These are phyloP conservation scores for Aspergillus fumigatus DNA, from an alignment of 2,329 filamentous ascomycete species.

Conservation along the genomic window DNA sequence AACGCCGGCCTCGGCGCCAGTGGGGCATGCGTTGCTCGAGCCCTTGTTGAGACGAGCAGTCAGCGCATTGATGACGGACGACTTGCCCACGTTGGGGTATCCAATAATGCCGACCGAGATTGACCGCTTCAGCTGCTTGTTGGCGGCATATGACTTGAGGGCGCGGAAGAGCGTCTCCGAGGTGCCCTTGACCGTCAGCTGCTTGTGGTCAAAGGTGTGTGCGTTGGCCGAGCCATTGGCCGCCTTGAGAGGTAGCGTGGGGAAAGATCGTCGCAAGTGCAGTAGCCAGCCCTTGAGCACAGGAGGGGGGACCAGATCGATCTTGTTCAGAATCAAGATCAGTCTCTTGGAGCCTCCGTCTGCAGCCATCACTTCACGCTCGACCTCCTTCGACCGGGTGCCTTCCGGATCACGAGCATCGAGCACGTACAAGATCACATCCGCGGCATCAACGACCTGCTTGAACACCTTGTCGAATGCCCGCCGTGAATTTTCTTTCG, in stretches of 20 bases:
- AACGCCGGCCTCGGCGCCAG: slow-evolving; percentile 86
- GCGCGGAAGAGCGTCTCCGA: slow-evolving; percentile 81
- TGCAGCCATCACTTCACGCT: slow-evolving; percentile 86
- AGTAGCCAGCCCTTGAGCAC: slow-evolving; percentile 80
- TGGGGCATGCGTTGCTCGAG: slow-evolving; percentile 67
- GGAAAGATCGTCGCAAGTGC: slow-evolving; percentile 83
- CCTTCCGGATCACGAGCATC: slow-evolving; percentile 89
- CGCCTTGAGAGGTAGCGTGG: slow-evolving; percentile 82
- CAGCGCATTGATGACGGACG: slow-evolving; percentile 91
- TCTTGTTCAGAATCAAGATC: slow-evolving; percentile 92
- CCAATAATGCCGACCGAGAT: slow-evolving; percentile 91
- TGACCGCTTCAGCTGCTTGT: slow-evolving; percentile 79
- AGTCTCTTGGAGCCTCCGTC: slow-evolving; percentile 78
- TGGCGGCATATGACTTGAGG: slow-evolving; percentile 81
- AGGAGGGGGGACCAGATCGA: slow-evolving; percentile 78
- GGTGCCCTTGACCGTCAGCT: slow-evolving; percentile 80
- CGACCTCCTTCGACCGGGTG: slow-evolving; percentile 83
- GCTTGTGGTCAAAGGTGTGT: slow-evolving; percentile 86
- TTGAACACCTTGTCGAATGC: slow-evolving; percentile 97
- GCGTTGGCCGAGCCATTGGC: slow-evolving; percentile 78
- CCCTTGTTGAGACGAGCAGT: slow-evolving; percentile 67
- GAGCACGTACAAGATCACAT: slow-evolving; percentile 88
- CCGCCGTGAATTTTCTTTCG: slow-evolving; percentile 65
- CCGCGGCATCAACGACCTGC: slow-evolving; percentile 79
- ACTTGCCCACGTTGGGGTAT: slow-evolving; percentile 95